Evolutionary conservation across 73 alveolate genomes (phyloP).

Genomic region (Paramecium bursaria): DNA sequence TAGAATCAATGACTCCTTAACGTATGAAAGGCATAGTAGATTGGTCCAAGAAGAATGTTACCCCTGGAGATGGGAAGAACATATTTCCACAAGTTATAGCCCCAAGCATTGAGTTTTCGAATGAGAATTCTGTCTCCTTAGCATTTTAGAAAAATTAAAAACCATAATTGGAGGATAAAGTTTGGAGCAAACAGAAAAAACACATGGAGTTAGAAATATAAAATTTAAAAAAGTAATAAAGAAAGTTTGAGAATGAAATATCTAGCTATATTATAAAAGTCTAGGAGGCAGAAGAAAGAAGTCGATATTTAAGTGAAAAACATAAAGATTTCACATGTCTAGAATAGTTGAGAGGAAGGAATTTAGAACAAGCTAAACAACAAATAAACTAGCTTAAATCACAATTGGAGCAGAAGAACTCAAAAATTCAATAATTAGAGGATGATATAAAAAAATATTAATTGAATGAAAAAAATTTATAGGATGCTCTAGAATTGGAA

Average conservation of each 20-base stretch:
- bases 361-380: neutral
- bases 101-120: slow-evolving; percentile 48
- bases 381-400: neutral
- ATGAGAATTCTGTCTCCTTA: slow-evolving; percentile 46
- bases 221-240: neutral
- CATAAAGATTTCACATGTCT: neutral
- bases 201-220: neutral
- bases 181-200: neutral
- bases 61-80: slow-evolving; percentile 48
- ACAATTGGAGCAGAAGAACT: neutral
- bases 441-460: neutral
- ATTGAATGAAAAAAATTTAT: slow-evolving; percentile 34
- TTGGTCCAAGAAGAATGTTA: slow-evolving; percentile 45
- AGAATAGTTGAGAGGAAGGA: neutral
- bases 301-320: neutral
- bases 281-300: neutral
- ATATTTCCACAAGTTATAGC: slow-evolving; percentile 44
- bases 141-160: too few relatives aligned
- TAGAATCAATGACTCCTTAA: slow-evolving; percentile 55
- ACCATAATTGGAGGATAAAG: neutral
- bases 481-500: slow-evolving; percentile 39
- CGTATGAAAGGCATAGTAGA: slow-evolving; percentile 23
- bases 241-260: neutral
- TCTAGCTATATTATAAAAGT: neutral
- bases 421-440: neutral